These are phyloP conservation scores for Rhynchosporium agropyri DNA, from an alignment of 2,329 filamentous ascomycete species.

Conservation along the genomic window DNA sequence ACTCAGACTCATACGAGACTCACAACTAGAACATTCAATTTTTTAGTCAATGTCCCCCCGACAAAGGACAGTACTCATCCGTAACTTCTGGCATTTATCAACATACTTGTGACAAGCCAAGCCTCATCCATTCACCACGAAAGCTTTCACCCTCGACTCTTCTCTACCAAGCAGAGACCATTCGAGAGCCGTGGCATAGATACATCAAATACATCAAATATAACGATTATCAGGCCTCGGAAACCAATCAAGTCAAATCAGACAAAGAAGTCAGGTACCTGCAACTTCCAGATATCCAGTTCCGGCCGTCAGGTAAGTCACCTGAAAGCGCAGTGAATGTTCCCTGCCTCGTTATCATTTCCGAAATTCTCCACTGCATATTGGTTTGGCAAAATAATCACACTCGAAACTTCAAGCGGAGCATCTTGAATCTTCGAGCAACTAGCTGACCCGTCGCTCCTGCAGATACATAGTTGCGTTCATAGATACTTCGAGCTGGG, in stretches of 20 bases:
- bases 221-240: neutral
- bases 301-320: neutral
- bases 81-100: neutral
- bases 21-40: neutral
- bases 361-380: neutral
- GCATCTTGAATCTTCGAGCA: neutral
- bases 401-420: neutral
- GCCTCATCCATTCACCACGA: neutral
- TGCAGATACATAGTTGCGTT: neutral
- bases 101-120: neutral
- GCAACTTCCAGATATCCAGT: neutral
- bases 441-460: neutral
- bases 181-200: neutral
- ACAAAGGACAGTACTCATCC: neutral
- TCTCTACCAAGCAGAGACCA: neutral
- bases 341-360: neutral
- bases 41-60: conserved; percentile 1
- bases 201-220: too few relatives aligned
- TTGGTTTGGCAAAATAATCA: neutral
- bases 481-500: conserved; percentile 2
- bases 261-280: too few relatives aligned
- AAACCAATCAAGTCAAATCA: neutral
- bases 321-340: neutral
- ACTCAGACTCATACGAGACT: neutral
- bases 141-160: neutral